Evolutionary conservation across 495 filamentous ascomycete species (phyloP).

Genomic region (Lasiosphaeris hirsuta): DNA sequence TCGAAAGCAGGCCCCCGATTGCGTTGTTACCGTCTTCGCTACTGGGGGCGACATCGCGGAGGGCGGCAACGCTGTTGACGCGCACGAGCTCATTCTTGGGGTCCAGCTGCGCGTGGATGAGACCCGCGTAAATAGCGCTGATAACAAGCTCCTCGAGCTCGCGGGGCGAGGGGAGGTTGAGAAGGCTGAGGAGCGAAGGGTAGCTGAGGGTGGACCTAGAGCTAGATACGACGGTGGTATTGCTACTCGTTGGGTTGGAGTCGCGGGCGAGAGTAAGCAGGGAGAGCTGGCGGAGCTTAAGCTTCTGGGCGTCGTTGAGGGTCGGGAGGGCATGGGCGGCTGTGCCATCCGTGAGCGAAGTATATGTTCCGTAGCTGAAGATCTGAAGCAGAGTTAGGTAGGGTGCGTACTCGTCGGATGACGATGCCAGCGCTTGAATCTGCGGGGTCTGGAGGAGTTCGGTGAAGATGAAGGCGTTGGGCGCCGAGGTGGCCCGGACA

Average conservation of each 20-base stretch:
- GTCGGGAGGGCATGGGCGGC: conserved; percentile 54
- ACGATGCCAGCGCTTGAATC: conserved; percentile 65
- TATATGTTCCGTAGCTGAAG: conserved; percentile 90
- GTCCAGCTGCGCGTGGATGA: conserved; percentile 79
- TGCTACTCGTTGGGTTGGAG: conserved; percentile 32
- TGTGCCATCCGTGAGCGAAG: conserved; percentile 56
- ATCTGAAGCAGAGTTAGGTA: conserved; percentile 79
- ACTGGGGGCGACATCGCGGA: conserved; percentile 77
- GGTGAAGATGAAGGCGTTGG: conserved; percentile 90
- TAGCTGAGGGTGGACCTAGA: conserved; percentile 58
- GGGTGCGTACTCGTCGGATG: conserved; percentile 36
- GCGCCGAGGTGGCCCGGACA: conserved; percentile 77
- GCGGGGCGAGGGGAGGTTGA: conserved; percentile 63
- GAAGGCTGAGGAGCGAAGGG: conserved; percentile 56
- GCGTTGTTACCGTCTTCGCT: conserved; percentile 53
- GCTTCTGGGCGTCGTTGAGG: conserved; percentile 67
- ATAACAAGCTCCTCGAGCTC: conserved; percentile 90
- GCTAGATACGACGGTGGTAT: background rate
- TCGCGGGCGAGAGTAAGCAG: conserved; percentile 71
- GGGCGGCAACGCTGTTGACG: conserved; percentile 73
- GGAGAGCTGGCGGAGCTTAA: conserved; percentile 88
- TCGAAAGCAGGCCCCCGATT: conserved; percentile 60
- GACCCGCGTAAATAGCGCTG: conserved; percentile 78
- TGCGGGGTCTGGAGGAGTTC: conserved; percentile 83
- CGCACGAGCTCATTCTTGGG: conserved; percentile 66